Percentiles rank a stretch among this genome's conserved stretches.
Evolutionary conservation across 1,284 basidiomycete species (phyloP).

Genomic region (Anthracocystis walkeri): DNA sequence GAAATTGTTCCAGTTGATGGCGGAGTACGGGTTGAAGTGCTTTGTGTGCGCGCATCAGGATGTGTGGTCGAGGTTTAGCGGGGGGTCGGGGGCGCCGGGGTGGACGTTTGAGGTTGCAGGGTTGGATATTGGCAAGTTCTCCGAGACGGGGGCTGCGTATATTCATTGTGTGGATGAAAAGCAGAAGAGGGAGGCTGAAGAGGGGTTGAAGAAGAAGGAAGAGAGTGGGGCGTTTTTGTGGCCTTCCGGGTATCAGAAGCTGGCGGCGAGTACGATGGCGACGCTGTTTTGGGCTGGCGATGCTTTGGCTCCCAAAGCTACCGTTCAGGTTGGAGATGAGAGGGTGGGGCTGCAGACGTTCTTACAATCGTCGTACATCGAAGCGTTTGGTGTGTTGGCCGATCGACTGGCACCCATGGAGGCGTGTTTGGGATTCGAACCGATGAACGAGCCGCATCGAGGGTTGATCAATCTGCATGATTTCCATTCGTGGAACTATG

Average conservation of each 20-base stretch:
- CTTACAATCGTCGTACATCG: slow-evolving; percentile 84
- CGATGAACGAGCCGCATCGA: slow-evolving; percentile 93
- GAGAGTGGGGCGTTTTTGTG: slow-evolving; percentile 64
- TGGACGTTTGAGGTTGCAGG: slow-evolving; percentile 74
- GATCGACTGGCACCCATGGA: slow-evolving; percentile 79
- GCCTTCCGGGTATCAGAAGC: slow-evolving; percentile 68
- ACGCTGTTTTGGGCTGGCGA: slow-evolving; percentile 69
- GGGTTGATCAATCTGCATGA: slow-evolving; percentile 88
- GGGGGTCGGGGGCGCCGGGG: slow-evolving; percentile 75
- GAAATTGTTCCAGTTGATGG: slow-evolving; percentile 79
- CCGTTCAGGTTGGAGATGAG: slow-evolving; percentile 21
- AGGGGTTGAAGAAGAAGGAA: slow-evolving; percentile 35
- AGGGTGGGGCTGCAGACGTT: slow-evolving; percentile 77
- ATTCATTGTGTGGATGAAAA: slow-evolving; percentile 55
- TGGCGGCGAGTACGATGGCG: slow-evolving; percentile 70
- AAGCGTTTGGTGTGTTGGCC: slow-evolving; percentile 80
- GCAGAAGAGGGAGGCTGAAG: slow-evolving; percentile 1
- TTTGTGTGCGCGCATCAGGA: slow-evolving; percentile 77
- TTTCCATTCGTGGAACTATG: slow-evolving; percentile 86
- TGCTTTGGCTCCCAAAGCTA: slow-evolving; percentile 81
- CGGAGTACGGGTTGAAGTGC: slow-evolving; percentile 82
- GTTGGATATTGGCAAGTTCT: slow-evolving; percentile 49
- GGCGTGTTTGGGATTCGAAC: slow-evolving; percentile 87
- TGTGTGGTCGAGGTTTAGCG: slow-evolving; percentile 93
- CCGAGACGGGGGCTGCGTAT: slow-evolving; percentile 62